Evolutionary conservation across 305 asterid species (phyloP).

Genomic region (Caryopteris hybrid): DNA sequence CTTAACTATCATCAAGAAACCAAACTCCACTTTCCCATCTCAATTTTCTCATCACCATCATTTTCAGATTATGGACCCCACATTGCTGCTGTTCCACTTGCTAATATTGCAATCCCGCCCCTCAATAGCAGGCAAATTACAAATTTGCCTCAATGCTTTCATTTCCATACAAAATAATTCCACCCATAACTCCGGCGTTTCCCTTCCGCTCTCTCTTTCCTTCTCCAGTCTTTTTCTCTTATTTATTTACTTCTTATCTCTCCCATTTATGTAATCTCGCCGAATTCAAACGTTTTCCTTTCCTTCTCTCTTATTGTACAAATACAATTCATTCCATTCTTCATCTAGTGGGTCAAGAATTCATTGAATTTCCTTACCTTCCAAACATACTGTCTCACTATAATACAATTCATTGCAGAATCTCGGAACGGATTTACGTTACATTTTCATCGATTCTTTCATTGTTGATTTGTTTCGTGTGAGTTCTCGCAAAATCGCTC

Average conservation of each 20-base stretch:
- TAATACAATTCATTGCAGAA: neutral
- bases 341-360: conserved; percentile 5
- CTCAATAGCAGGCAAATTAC: neutral
- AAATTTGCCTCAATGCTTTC: neutral
- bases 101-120: neutral
- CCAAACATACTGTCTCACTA: neutral
- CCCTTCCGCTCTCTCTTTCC: neutral
- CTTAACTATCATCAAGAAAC: conserved; percentile 8
- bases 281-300: neutral
- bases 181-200: neutral
- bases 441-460: conserved; percentile 7
- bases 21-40: conserved; percentile 16
- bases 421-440: neutral
- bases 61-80: conserved; percentile 4
- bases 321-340: conserved; percentile 16
- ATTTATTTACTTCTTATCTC: neutral
- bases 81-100: neutral
- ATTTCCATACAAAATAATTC: neutral
- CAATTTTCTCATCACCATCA: conserved; percentile 5
- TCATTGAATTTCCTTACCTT: neutral
- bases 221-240: neutral
- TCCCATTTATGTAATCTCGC: neutral
- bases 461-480: neutral
- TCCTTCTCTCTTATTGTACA: neutral
- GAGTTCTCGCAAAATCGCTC: neutral